phyloP scores from a whole-genome alignment of 768 basidiomycete genomes.

The Kwoniella dendrophila region DNA sequence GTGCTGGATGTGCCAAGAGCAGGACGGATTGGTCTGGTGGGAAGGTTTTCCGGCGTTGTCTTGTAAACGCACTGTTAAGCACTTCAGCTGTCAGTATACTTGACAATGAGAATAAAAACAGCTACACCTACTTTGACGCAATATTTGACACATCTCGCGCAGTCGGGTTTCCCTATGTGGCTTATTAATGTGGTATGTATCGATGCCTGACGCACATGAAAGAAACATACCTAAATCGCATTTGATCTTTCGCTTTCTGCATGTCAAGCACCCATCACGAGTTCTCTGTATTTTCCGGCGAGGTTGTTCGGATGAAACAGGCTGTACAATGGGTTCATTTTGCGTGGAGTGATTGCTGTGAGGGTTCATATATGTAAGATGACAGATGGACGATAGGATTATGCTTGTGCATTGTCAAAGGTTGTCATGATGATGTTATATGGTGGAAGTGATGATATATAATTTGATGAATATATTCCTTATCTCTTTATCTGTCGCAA shows the following conservation, averaged over 20 bases:
- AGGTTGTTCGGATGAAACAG: background rate
- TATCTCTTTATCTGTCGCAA: background rate
- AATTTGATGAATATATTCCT: background rate
- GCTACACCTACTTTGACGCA: background rate
- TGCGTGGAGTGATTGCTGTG: background rate
- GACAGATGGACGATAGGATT: no score
- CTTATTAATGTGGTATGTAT: no score
- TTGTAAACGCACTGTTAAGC: background rate
- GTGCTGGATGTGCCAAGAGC: background rate
- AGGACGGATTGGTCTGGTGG: background rate
- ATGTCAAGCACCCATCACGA: conserved; percentile 25
- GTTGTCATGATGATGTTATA: no score
- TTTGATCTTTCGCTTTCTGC: conserved; percentile 25
- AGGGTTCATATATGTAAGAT: background rate
- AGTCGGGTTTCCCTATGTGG: background rate
- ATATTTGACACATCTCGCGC: background rate
- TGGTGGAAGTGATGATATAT: no score
- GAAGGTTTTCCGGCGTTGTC: background rate
- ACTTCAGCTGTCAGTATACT: background rate
- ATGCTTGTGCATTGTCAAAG: no score
- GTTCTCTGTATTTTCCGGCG: conserved; percentile 6
- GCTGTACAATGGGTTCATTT: background rate
- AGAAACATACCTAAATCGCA: conserved; percentile 30
- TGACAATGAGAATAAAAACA: background rate
- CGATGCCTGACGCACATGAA: background rate